Evolutionary conservation across 2,329 filamentous ascomycete genomes (phyloP).

Genomic region (Trichoderma sp.): DNA sequence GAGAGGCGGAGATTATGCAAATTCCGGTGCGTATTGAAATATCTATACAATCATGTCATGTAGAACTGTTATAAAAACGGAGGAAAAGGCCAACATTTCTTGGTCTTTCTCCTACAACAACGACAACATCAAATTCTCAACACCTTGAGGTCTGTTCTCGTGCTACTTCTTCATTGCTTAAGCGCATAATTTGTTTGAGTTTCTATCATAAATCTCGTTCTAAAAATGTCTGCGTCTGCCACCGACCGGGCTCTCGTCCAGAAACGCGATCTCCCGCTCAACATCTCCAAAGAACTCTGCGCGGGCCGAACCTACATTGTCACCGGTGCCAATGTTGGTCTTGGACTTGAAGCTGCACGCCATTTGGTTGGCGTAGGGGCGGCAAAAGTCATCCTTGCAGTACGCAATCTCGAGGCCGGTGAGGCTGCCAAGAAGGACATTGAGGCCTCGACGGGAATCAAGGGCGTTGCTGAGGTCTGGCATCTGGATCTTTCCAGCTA

Average conservation of each 20-base stretch:
- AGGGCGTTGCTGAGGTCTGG: constrained; percentile 41
- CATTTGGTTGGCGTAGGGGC: constrained; percentile 41
- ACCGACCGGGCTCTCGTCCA: background rate
- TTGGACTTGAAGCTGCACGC: constrained; percentile 42
- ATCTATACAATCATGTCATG: background rate
- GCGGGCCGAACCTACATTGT: constrained; percentile 30
- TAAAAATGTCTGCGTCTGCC: background rate
- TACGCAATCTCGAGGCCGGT: constrained; percentile 40
- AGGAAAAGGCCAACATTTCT: background rate
- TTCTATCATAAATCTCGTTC: background rate
- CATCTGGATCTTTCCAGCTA: constrained; percentile 42
- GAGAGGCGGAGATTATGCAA: background rate
- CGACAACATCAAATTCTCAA: background rate
- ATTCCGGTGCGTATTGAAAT: background rate
- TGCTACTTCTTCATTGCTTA: background rate
- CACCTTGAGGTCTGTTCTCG: too few relatives aligned
- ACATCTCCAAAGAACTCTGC: background rate
- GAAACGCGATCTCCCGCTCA: background rate
- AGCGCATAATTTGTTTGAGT: background rate
- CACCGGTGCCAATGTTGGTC: constrained; percentile 41
- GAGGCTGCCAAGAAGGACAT: constrained; percentile 40
- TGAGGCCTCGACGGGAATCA: constrained; percentile 29
- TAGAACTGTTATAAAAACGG: background rate
- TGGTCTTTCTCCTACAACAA: background rate
- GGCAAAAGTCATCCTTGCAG: constrained; percentile 43